Conservation (phyloP, 495 filamentous ascomycete genomes). For the Podospora sp. region DNA sequence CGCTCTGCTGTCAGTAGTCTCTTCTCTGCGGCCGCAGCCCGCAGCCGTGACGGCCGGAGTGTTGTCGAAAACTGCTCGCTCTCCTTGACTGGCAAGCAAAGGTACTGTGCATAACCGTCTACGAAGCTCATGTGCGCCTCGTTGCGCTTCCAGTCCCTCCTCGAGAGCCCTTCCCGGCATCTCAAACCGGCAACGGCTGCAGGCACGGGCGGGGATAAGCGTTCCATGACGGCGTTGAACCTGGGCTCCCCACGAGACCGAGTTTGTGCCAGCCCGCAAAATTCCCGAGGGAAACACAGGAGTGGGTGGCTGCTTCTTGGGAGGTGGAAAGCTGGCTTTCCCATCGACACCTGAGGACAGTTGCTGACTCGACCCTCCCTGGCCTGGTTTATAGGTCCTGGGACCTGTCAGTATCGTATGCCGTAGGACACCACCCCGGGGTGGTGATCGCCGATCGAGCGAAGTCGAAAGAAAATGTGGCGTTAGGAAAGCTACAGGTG, state of each 20-base stretch:
- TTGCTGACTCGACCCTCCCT: constrained; percentile 10
- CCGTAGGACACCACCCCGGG: background rate
- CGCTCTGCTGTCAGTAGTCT: background rate
- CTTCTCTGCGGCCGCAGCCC: background rate
- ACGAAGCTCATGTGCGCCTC: constrained; percentile 22
- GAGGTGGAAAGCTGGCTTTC: background rate
- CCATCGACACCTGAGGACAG: constrained; percentile 2
- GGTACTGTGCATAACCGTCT: constrained; percentile 42
- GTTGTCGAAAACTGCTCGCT: background rate
- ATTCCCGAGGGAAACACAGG: constrained; percentile 38
- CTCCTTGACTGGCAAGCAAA: constrained; percentile 24
- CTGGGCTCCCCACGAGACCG: constrained; percentile 39
- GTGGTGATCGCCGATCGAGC: constrained; percentile 12
- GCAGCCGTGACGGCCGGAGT: constrained; percentile 3
- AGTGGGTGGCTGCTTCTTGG: constrained; percentile 14
- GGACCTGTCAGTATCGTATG: background rate
- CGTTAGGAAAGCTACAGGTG: constrained; percentile 32
- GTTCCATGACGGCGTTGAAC: constrained; percentile 24
- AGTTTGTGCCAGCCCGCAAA: constrained; percentile 39
- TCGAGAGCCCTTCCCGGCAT: constrained; percentile 40
- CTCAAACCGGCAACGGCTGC: constrained; percentile 25
- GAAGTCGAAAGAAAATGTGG: constrained; percentile 40
- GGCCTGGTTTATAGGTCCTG: background rate
- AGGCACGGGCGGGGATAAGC: background rate
- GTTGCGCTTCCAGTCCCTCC: constrained; percentile 30